Evolutionary conservation across 306 rosid species (phyloP).

Genomic region (Potentilla sterilis): DNA sequence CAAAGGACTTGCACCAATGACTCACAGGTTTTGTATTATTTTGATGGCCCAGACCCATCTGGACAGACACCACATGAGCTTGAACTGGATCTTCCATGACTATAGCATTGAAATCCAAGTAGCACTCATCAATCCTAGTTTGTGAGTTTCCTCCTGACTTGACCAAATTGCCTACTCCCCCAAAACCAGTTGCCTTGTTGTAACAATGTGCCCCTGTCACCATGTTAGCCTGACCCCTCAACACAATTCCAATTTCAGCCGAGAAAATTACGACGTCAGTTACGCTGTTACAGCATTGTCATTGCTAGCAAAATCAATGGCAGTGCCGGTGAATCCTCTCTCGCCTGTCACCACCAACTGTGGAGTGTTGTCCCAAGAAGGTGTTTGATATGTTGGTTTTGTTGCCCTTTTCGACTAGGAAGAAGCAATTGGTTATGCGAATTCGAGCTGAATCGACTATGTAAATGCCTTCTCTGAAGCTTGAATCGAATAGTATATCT

Average conservation of each 20-base stretch:
- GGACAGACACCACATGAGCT: slow-evolving; percentile 49
- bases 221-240: slow-evolving; percentile 65
- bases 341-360: slow-evolving; percentile 56
- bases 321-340: slow-evolving; percentile 44
- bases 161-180: slow-evolving; percentile 60
- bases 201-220: slow-evolving; percentile 63
- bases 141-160: slow-evolving; percentile 54
- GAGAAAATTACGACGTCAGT: slow-evolving; percentile 52
- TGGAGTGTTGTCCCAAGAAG: slow-evolving; percentile 65
- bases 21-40: no score
- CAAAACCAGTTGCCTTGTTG: slow-evolving; percentile 56
- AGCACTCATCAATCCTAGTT: slow-evolving; percentile 62
- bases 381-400: slow-evolving; percentile 55
- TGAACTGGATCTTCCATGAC: slow-evolving; percentile 75
- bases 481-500: slow-evolving; percentile 65
- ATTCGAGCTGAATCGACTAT: slow-evolving; percentile 48
- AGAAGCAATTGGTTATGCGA: slow-evolving; percentile 62
- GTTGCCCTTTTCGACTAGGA: slow-evolving; percentile 57
- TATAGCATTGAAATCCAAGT: slow-evolving; percentile 59
- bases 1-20: no score
- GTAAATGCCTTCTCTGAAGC: slow-evolving; percentile 50
- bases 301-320: slow-evolving; percentile 48
- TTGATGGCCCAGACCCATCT: no score
- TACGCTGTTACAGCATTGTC: slow-evolving; percentile 35
- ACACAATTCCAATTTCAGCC: slow-evolving; percentile 50